These are phyloP conservation scores for Taphrina betulina DNA, from an alignment of 1,139 yeast species.

Conservation along the genomic window DNA sequence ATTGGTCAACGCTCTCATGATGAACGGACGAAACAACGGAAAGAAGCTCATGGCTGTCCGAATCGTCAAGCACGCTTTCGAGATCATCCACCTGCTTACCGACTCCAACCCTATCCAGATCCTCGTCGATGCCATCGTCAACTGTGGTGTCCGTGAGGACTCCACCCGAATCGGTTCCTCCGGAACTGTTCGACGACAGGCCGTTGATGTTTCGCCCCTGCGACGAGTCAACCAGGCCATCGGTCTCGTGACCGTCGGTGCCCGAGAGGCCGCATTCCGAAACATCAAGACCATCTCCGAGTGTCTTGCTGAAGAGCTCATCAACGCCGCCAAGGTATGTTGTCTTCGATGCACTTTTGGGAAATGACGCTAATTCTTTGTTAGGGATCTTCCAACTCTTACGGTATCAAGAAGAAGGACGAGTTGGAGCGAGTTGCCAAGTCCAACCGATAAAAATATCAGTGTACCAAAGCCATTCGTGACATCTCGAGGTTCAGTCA, in stretches of 20 bases:
- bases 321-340: constrained; percentile 99
- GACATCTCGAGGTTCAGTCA: too few relatives aligned
- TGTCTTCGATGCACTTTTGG: too few relatives aligned
- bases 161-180: constrained; percentile 99
- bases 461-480: too few relatives aligned
- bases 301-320: constrained; percentile 99
- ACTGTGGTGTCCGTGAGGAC: constrained; percentile 99
- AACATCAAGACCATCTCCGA: constrained; percentile 99
- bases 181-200: constrained; percentile 99
- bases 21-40: constrained; percentile 99
- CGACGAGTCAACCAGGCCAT: constrained; percentile 99
- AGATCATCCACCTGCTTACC: constrained; percentile 89
- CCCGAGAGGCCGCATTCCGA: constrained; percentile 99
- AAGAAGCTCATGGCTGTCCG: constrained; percentile 99
- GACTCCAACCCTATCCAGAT: constrained; percentile 99
- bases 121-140: constrained; percentile 97
- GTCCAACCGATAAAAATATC: constrained; percentile 17
- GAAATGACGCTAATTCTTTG: too few relatives aligned
- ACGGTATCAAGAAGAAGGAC: constrained; percentile 99
- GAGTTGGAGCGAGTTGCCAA: constrained; percentile 49
- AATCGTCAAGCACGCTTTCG: constrained; percentile 90
- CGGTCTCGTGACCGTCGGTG: constrained; percentile 95
- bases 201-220: constrained; percentile 99
- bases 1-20: constrained; percentile 99
- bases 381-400: constrained; percentile 99